A percentile compares a stretch with the other conserved stretches of the same genome.
These are phyloP conservation scores for Lentinula raphanica DNA, from an alignment of 768 basidiomycete genomes.

Conservation along the genomic window DNA sequence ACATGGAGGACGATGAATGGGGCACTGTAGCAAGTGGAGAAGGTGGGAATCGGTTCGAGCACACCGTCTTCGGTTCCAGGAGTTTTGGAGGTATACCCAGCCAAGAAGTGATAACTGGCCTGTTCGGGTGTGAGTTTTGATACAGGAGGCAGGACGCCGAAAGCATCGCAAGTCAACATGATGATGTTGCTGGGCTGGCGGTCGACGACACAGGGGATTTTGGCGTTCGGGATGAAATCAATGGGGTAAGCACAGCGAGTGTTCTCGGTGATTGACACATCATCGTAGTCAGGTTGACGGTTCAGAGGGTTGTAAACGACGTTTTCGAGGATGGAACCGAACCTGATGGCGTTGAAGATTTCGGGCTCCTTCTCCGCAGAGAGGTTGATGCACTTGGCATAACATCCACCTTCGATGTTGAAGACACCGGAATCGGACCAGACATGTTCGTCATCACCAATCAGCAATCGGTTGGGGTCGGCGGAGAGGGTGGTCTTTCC, in stretches of 20 bases:
- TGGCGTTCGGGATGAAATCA: slow-evolving; percentile 92
- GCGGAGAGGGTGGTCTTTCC: slow-evolving; percentile 99
- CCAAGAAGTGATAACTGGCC: slow-evolving; percentile 96
- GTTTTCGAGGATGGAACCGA: slow-evolving; percentile 97
- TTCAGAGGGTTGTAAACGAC: slow-evolving; percentile 89
- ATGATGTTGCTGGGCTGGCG: slow-evolving; percentile 91
- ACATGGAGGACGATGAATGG: slow-evolving; percentile 99
- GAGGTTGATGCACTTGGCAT: slow-evolving; percentile 97
- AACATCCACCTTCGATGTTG: slow-evolving; percentile 99
- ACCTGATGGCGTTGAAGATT: slow-evolving; percentile 92
- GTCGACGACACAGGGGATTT: slow-evolving; percentile 86
- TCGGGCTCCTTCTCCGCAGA: slow-evolving; percentile 97
- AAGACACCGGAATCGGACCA: slow-evolving; percentile 99
- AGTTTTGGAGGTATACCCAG: slow-evolving; percentile 97
- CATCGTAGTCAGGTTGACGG: slow-evolving; percentile 91
- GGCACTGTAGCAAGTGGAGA: slow-evolving; percentile 98
- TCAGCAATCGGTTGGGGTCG: slow-evolving; percentile 88
- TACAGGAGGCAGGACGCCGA: slow-evolving; percentile 96
- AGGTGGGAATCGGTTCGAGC: slow-evolving; percentile 96
- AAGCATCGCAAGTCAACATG: slow-evolving; percentile 97
- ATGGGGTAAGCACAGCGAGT: slow-evolving; percentile 99
- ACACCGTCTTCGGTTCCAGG: slow-evolving; percentile 99
- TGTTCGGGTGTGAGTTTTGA: slow-evolving; percentile 89
- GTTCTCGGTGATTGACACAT: slow-evolving; percentile 96
- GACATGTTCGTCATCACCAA: slow-evolving; percentile 99